Conservation (phyloP, 768 basidiomycete genomes). For the Rhizopogon roseolus region DNA sequence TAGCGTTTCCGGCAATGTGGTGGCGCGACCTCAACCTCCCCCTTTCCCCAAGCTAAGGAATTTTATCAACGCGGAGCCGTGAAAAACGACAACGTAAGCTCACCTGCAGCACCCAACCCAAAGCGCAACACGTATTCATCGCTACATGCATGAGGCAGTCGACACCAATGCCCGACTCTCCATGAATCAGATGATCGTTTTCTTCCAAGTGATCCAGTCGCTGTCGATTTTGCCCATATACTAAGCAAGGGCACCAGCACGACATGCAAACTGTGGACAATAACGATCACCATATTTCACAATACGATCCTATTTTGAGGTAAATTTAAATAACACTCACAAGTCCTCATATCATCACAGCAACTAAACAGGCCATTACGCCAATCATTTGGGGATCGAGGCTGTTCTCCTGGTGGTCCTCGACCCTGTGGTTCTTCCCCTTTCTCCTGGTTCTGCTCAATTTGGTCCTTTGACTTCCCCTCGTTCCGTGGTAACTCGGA, state of each 20-base stretch:
- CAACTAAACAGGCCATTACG: background rate
- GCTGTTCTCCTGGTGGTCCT: no score
- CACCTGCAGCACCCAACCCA: conserved; percentile 5
- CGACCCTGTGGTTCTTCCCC: background rate
- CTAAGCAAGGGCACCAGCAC: conserved; percentile 34
- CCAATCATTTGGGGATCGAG: background rate
- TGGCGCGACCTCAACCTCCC: conserved; percentile 38
- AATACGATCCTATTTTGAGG: background rate
- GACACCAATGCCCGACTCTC: conserved; percentile 15
- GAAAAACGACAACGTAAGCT: background rate
- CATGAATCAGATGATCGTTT: conserved; percentile 32
- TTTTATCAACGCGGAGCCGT: background rate
- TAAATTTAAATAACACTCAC: background rate
- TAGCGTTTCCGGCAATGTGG: conserved; percentile 39
- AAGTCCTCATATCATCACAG: background rate
- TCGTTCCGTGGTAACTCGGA: background rate
- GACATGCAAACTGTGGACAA: conserved; percentile 12
- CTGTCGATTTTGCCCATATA: conserved; percentile 32
- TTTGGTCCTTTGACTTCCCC: background rate
- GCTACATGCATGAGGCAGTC: conserved; percentile 14
- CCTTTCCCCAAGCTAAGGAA: conserved; percentile 29
- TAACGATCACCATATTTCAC: background rate
- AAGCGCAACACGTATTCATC: conserved; percentile 1
- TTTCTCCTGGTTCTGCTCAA: background rate
- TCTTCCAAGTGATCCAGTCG: conserved; percentile 28